Percentiles rank a stretch among this genome's conserved stretches.
Conservation (phyloP, 257 asterid species). For the Ilex aquifolium region DNA sequence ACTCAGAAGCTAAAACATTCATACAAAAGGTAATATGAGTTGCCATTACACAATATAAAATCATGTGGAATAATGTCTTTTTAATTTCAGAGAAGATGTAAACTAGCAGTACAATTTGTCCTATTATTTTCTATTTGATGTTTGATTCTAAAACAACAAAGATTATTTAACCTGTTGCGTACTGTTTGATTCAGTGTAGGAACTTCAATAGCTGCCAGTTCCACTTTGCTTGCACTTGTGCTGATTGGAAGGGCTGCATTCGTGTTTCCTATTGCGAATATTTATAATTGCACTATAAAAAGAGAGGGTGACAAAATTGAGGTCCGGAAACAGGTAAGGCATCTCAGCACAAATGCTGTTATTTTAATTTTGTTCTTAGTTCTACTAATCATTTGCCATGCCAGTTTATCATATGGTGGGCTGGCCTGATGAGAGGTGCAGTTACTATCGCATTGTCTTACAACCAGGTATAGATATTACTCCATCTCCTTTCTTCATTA, state of each 20-base stretch:
- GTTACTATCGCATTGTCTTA: conserved; percentile 68
- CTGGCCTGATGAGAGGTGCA: conserved; percentile 68
- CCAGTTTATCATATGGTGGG: conserved; percentile 64
- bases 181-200: conserved; percentile 11
- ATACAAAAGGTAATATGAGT: neutral
- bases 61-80: too few species aligned
- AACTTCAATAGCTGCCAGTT: conserved; percentile 11
- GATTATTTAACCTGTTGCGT: neutral
- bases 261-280: conserved; percentile 17
- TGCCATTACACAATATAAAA: too few species aligned
- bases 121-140: neutral
- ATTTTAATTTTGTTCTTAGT: conserved; percentile 10
- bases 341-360: neutral
- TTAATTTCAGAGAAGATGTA: too few species aligned
- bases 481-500: neutral
- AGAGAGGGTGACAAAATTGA: conserved; percentile 4
- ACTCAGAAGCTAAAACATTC: neutral
- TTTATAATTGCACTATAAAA: conserved; percentile 2
- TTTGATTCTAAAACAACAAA: neutral
- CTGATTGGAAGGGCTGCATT: conserved; percentile 24
- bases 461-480: conserved; percentile 37
- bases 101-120: too few species aligned
- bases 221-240: conserved; percentile 16
- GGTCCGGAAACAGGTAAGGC: conserved; percentile 14
- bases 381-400: conserved; percentile 5